Evolutionary conservation across 2,329 filamentous ascomycete species (phyloP).

Genomic region (Alternaria conjuncta): DNA sequence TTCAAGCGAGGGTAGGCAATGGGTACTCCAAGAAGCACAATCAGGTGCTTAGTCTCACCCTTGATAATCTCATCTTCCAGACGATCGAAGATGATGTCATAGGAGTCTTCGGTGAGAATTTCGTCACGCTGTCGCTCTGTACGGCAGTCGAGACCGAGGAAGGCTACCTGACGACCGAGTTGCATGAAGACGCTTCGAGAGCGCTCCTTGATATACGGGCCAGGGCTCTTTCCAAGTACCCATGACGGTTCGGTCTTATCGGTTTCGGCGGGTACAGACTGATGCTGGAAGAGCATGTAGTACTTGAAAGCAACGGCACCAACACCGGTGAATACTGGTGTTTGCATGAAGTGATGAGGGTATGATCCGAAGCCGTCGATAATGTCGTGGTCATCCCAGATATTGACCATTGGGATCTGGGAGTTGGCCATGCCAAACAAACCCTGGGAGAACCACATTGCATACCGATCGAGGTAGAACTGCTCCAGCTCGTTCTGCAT

Average conservation of each 20-base stretch:
- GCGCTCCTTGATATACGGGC: slow-evolving; percentile 87
- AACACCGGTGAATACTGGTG: slow-evolving; percentile 86
- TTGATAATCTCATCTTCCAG: slow-evolving; percentile 80
- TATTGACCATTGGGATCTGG: slow-evolving; percentile 98
- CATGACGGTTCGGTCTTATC: slow-evolving; percentile 88
- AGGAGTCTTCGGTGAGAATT: slow-evolving; percentile 79
- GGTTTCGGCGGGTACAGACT: slow-evolving; percentile 81
- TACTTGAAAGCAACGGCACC: slow-evolving; percentile 97
- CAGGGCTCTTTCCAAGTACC: slow-evolving; percentile 78
- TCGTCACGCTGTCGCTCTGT: slow-evolving; percentile 88
- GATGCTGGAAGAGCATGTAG: slow-evolving; percentile 98
- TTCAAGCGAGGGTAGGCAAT: slow-evolving; percentile 57
- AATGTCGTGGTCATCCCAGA: slow-evolving; percentile 87
- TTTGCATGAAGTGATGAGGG: slow-evolving; percentile 87
- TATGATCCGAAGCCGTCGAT: slow-evolving; percentile 87
- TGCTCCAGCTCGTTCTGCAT: slow-evolving; percentile 88
- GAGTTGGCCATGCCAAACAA: slow-evolving; percentile 90
- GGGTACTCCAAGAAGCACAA: slow-evolving; percentile 81
- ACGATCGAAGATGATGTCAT: slow-evolving; percentile 85
- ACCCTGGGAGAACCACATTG: slow-evolving; percentile 95
- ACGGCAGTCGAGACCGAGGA: slow-evolving; percentile 87
- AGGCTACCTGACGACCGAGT: slow-evolving; percentile 77
- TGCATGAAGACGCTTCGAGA: slow-evolving; percentile 87
- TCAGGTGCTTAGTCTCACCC: slow-evolving; percentile 85
- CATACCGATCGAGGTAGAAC: slow-evolving; percentile 88